Conservation (phyloP, 805 yeast species). For the Saturnispora bothae region DNA sequence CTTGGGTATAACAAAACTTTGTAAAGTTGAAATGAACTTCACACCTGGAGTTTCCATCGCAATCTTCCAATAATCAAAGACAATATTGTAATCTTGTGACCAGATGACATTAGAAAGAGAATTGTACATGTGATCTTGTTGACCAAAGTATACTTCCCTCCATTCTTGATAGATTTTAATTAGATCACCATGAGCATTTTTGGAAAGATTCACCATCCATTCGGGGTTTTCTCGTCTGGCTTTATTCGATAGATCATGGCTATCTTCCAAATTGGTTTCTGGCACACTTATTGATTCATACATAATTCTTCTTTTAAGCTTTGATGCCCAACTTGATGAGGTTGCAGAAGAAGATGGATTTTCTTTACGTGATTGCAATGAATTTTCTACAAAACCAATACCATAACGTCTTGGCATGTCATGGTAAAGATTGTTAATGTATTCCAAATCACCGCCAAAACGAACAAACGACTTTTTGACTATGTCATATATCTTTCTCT, state of each 20-base stretch:
- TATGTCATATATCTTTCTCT: slow-evolving; percentile 9
- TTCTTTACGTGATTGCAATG: neutral
- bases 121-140: slow-evolving; percentile 5
- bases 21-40: too few species aligned
- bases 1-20: too few species aligned
- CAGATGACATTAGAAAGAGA: slow-evolving; percentile 1
- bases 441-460: slow-evolving; percentile 9
- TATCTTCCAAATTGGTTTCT: too few species aligned
- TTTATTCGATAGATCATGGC: too few species aligned
- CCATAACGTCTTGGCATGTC: slow-evolving; percentile 12
- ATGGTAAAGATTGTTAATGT: slow-evolving; percentile 7
- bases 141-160: slow-evolving; percentile 8
- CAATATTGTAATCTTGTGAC: slow-evolving; percentile 1
- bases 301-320: slow-evolving; percentile 5
- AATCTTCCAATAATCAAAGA: slow-evolving; percentile 3
- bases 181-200: too few species aligned
- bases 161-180: slow-evolving; percentile 9
- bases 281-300: too few species aligned
- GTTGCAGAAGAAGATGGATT: neutral
- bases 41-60: too few species aligned
- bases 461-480: slow-evolving; percentile 10
- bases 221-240: too few species aligned
- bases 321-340: slow-evolving; percentile 4
- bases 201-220: too few species aligned
- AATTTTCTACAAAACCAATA: slow-evolving; percentile 9